Evolutionary conservation across 2,329 filamentous ascomycete genomes (phyloP), one percentile per base, ranked within the genome.

Genomic region (Tolypocladium guangdongense): DNA sequence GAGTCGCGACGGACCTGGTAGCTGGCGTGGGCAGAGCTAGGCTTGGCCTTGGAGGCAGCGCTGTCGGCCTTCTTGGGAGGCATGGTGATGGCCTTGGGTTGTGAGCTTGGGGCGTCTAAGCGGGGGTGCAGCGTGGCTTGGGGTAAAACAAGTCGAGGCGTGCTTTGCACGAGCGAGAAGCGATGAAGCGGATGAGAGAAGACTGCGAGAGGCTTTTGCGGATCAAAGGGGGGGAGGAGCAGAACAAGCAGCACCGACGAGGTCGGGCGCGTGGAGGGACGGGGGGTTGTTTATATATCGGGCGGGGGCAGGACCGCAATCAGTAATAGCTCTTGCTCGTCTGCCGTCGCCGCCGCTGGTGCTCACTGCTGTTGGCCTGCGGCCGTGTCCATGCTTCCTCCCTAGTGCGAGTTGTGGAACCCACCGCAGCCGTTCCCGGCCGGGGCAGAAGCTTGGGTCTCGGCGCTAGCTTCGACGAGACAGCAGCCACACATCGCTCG

Each of bases 261-360:
- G 68, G 72, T 71, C 72, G 77, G 74, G 75, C 74, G 76, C 76
- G 77, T 65, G 71, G 74, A 70, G 72, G 73, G 73, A 67, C 67
- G 54, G 67, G 74, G 73, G 69, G 68, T 70, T 78, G 75, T 80
- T 82, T 82, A 81, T 82, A 82, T 82, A 75, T 73, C 71, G 72
- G 75, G 77, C 76, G 73, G 74, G 72, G 71, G 71, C 68, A 73
- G 71, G 69, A 72, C 68, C 74, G 72, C 77, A 80, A 80, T 80
- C 77, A 80, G 75, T 79, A 77, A 54, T 79, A 77, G 56, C 57
- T 55, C 56, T 54, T 58, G 52, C 37, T 38, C 18, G 24, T 32
- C 11, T 36, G 47, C 33, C 47, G 47, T 20, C 32, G 32, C 49
- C 22, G 30, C 48, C 4, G 16, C 22, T 35, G 39, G n/a, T n/a